Base-by-base conservation (phyloP, 768 basidiomycete species). In the Lanmaoa rubissima region DNA sequence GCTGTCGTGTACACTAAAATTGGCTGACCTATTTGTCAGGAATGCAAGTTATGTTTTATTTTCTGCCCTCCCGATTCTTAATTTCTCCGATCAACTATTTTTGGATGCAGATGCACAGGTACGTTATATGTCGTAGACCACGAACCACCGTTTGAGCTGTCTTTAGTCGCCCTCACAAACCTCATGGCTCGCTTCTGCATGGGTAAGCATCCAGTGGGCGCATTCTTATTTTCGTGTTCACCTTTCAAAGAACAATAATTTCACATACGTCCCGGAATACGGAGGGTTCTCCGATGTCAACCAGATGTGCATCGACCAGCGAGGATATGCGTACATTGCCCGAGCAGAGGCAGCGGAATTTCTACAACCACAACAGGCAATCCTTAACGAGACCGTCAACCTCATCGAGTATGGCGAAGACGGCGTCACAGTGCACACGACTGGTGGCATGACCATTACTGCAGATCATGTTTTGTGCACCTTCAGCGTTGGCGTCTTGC, bases 401-500 rank as follows among this genome's bases (percentile, higher is more conserved):
- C 67, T 61, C 5, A 77, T 88, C 55, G 63, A 72, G 7, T 79
- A 85, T 60, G 76, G 75, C 12, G 61, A 64, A n/a, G 58, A 73
- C n/a, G 74, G 79, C 2, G 83, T 84, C n/a, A 72, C 67, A 1
- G 79, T 88, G 26, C 73, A 73, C 14, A 72, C 85, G 21, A 60
- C 68, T 0, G 70, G 77, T 53, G 83, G 82, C 1, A 61, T 67
- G 31, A 69, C 40, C 1, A 62, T 87, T 19, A 72, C 66, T 13
- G 84, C 78, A 6, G 79, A 86, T 46, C 83, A 86, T 62, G 84
- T 79, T 5, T 66, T 88, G 24, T 81, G 80, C 58, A 88, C 87
- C 0, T 88, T 88, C 71, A 87, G 85, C 58, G 65, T 85, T 4
- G 87, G 87, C 1, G 86, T 88, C 6, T 71, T 88, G 54, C 87